Conservation (phyloP, 176 grass and related monocot species). For the Oryza longistaminata region DNA sequence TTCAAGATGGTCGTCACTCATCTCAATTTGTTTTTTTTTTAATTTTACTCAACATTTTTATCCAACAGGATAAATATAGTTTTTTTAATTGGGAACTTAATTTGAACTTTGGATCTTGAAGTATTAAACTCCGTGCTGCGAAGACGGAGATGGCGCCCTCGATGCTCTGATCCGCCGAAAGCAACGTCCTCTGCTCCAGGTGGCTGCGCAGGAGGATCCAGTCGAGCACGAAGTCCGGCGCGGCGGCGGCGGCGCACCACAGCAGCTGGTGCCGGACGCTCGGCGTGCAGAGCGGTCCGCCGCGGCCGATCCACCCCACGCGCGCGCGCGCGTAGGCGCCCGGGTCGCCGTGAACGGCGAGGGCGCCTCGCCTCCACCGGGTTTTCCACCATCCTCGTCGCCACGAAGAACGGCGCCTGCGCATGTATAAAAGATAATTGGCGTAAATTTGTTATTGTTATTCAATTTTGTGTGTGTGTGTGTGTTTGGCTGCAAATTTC, state of each 20-base stretch:
- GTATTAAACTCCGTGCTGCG: too few species aligned
- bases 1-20: too few species aligned
- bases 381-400: slow-evolving; percentile 41
- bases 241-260: slow-evolving; percentile 27
- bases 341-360: slow-evolving; percentile 31
- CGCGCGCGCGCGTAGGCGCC: slow-evolving; percentile 45
- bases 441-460: neutral
- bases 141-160: neutral
- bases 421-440: neutral
- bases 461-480: too few species aligned
- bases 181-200: neutral
- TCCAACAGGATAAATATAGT: too few species aligned
- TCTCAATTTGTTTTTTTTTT: too few species aligned
- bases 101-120: too few species aligned
- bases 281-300: slow-evolving; percentile 35
- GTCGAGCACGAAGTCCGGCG: slow-evolving; percentile 36
- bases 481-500: too few species aligned
- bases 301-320: slow-evolving; percentile 50
- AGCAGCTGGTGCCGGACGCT: slow-evolving; percentile 36
- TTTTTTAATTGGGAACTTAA: too few species aligned
- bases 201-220: slow-evolving; percentile 10
- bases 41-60: too few species aligned
- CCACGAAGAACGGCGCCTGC: slow-evolving; percentile 49
- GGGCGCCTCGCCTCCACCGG: neutral
- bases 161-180: neutral